Conservation (phyloP, 2,329 filamentous ascomycete species). For the Fusarium nygamai region DNA sequence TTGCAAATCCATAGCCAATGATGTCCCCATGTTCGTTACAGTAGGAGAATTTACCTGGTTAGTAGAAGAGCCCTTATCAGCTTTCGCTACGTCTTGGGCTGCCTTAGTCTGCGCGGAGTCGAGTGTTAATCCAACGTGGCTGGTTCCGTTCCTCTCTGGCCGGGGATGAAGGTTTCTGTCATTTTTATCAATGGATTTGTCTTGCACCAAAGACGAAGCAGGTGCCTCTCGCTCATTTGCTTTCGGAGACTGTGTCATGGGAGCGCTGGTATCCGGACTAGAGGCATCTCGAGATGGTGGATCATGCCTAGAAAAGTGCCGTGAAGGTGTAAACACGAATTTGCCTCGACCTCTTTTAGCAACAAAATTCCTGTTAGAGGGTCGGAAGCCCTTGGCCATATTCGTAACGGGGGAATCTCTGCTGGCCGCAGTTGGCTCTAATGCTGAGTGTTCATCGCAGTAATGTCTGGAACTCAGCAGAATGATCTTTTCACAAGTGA, state of each 20-base stretch:
- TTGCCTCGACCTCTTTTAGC: slow-evolving; percentile 29
- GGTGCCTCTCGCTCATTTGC: neutral
- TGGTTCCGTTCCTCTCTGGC: neutral
- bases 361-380: slow-evolving; percentile 9
- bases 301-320: neutral
- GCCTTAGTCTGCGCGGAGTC: neutral
- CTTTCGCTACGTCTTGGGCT: neutral
- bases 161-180: neutral
- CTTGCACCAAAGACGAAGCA: neutral
- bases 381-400: neutral
- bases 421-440: neutral
- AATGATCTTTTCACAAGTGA: slow-evolving; percentile 20
- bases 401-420: neutral
- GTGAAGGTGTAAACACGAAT: slow-evolving; percentile 4
- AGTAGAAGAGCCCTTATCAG: neutral
- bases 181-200: neutral
- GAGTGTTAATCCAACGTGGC: neutral
- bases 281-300: neutral
- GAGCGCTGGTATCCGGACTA: neutral
- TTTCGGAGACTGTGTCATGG: neutral
- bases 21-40: neutral
- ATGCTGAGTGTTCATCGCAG: slow-evolving; percentile 16
- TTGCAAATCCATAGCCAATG: neutral
- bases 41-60: neutral
- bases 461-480: slow-evolving; percentile 20